These are phyloP conservation scores for Penicillium dipodomyicola DNA, from an alignment of 495 filamentous ascomycete genomes.

Conservation along the genomic window DNA sequence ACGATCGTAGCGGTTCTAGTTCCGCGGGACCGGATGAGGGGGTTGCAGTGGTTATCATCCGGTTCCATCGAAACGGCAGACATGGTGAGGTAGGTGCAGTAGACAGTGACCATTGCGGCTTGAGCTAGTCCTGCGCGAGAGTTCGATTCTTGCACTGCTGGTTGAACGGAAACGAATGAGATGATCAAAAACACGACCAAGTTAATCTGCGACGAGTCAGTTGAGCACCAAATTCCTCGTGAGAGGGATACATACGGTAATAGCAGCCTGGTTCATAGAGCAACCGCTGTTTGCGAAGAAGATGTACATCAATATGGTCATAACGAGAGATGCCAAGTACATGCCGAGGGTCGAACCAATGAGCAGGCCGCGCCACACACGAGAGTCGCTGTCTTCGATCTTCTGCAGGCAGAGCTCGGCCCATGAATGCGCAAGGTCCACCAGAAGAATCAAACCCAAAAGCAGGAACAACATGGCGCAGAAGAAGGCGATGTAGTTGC, in stretches of 20 bases:
- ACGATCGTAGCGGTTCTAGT: conserved; percentile 88
- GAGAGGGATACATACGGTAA: conserved; percentile 47
- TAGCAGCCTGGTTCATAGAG: conserved; percentile 87
- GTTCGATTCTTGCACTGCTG: conserved; percentile 87
- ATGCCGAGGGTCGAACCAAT: conserved; percentile 92
- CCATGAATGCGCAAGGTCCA: conserved; percentile 97
- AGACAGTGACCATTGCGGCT: conserved; percentile 94
- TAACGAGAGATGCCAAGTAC: conserved; percentile 84
- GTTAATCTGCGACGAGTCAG: conserved; percentile 60
- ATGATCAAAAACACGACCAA: conserved; percentile 78
- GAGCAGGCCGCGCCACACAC: conserved; percentile 76
- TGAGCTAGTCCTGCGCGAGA: conserved; percentile 90
- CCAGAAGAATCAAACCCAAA: conserved; percentile 85
- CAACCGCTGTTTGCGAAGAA: conserved; percentile 87
- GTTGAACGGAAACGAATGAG: conserved; percentile 84
- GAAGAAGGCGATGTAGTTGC: conserved; percentile 85
- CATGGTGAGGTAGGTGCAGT: conserved; percentile 98
- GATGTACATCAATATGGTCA: conserved; percentile 96
- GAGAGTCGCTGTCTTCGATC: conserved; percentile 87
- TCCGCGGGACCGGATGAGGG: conserved; percentile 79
- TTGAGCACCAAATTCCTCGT: conserved; percentile 16
- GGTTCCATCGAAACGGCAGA: conserved; percentile 98
- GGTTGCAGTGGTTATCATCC: conserved; percentile 93
- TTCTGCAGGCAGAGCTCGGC: conserved; percentile 91
- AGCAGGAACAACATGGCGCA: conserved; percentile 93